These are phyloP conservation scores for Melianthus villosus DNA, from an alignment of 441 rosid species.

Conservation along the genomic window DNA sequence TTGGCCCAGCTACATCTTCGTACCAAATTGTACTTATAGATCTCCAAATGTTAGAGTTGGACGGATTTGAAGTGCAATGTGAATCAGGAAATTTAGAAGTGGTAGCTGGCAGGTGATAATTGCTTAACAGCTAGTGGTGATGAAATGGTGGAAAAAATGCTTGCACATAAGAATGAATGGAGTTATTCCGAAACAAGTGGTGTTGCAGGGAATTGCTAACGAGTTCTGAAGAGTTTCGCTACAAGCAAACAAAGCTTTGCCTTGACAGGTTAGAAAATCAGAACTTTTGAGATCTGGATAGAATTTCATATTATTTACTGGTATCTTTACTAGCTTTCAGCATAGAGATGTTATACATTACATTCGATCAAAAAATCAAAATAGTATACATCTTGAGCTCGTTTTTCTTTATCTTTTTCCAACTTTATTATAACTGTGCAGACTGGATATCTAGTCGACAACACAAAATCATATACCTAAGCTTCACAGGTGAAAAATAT, in stretches of 20 bases:
- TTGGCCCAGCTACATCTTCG: slow-evolving; percentile 28
- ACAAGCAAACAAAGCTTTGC: slow-evolving; percentile 32
- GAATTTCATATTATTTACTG: background rate
- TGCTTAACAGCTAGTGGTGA: slow-evolving; percentile 46
- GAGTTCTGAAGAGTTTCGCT: slow-evolving; percentile 53
- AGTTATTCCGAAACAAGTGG: slow-evolving; percentile 56
- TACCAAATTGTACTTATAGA: slow-evolving; percentile 60
- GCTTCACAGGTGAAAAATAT: too few species aligned
- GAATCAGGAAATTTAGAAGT: slow-evolving; percentile 48
- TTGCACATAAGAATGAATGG: slow-evolving; percentile 61
- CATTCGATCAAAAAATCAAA: background rate
- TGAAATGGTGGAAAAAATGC: slow-evolving; percentile 52
- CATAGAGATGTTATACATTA: slow-evolving; percentile 6
- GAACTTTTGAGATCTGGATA: too few species aligned
- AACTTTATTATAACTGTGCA: background rate
- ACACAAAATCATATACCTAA: too few species aligned
- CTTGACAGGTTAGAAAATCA: slow-evolving; percentile 3
- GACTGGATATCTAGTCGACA: background rate
- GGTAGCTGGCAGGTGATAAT: slow-evolving; percentile 58
- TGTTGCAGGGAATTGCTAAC: slow-evolving; percentile 43
- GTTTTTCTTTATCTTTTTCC: background rate
- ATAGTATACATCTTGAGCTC: slow-evolving; percentile 3
- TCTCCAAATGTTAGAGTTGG: slow-evolving; percentile 65
- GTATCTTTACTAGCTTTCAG: background rate
- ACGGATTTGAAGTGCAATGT: slow-evolving; percentile 63